Conservation (phyloP, 139 green algal genomes). For the Dunaliella sp. region DNA sequence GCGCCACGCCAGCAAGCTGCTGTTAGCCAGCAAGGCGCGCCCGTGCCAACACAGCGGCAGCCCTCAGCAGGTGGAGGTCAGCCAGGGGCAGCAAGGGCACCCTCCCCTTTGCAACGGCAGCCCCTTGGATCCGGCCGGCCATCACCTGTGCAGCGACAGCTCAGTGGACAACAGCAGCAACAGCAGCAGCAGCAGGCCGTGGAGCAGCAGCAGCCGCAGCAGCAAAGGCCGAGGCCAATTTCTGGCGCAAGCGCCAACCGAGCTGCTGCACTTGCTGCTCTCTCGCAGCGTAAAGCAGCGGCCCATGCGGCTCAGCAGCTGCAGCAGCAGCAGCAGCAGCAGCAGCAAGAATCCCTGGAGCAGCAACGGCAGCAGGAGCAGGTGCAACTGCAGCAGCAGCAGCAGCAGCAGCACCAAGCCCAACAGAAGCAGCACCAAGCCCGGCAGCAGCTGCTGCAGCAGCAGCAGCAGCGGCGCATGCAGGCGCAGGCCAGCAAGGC, state of each 20-base stretch:
- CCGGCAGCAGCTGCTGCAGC: background rate
- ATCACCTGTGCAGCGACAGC: no score
- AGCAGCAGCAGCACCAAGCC: background rate
- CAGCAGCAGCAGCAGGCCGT: background rate
- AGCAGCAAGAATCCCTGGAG: background rate
- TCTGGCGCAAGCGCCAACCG: slow-evolving; percentile 6
- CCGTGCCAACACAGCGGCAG: no score
- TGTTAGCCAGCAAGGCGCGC: no score
- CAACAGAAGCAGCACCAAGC: slow-evolving; percentile 1
- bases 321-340: background rate
- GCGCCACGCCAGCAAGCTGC: no score
- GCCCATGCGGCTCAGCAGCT: background rate
- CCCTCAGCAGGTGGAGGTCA: no score
- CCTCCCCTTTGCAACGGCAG: no score
- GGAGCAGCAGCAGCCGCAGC: slow-evolving; percentile 3
- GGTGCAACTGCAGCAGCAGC: background rate
- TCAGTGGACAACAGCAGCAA: no score
- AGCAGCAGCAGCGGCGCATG: background rate
- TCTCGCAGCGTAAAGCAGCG: background rate
- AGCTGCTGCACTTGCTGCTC: background rate
- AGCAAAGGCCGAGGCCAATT: background rate
- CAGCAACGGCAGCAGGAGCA: slow-evolving; percentile 8
- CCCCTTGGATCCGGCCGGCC: no score
- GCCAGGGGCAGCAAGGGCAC: no score
- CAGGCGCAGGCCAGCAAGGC: background rate